Conservation (phyloP, 2,329 filamentous ascomycete species). For the Xylariomycetidae sp. region DNA sequence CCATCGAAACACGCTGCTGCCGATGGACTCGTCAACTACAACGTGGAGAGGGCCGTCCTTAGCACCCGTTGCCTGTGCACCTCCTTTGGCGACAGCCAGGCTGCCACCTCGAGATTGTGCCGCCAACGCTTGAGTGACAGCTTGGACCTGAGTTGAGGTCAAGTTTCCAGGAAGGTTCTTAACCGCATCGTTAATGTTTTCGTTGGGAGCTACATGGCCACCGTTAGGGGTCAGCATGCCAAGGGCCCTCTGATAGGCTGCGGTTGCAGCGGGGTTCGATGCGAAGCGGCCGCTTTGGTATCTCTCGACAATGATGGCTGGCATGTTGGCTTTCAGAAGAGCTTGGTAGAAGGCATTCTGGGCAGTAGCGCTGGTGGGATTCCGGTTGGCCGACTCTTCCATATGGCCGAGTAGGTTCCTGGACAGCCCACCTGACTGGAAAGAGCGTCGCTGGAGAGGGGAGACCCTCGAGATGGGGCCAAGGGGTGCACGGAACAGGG, state of each 20-base stretch:
- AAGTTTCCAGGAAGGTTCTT: conserved; percentile 38
- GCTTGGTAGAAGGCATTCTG: conserved; percentile 95
- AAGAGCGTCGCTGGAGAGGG: conserved; percentile 28
- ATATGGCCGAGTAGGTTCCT: conserved; percentile 72
- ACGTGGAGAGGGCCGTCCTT: conserved; percentile 91
- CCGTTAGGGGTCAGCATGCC: conserved; percentile 31
- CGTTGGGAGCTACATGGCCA: conserved; percentile 22
- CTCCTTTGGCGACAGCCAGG: conserved; percentile 48
- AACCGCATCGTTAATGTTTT: conserved; percentile 19
- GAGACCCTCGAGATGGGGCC: conserved; percentile 10
- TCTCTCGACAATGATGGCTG: conserved; percentile 84
- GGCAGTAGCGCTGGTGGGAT: conserved; percentile 77
- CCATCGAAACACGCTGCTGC: conserved; percentile 81
- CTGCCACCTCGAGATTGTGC: conserved; percentile 66
- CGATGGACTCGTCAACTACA: conserved; percentile 85
- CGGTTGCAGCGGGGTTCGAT: conserved; percentile 70
- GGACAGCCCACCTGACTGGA: conserved; percentile 47
- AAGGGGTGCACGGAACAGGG: conserved; percentile 13
- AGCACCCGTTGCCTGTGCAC: conserved; percentile 55
- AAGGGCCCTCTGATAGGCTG: conserved; percentile 73
- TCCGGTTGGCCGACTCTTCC: conserved; percentile 90
- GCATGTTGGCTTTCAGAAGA: conserved; percentile 86
- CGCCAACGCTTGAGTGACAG: conserved; percentile 76
- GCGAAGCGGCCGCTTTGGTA: conserved; percentile 85
- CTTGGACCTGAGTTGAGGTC: conserved; percentile 63